Conservation (phyloP, 768 basidiomycete species). For the Kwoniella sp. region DNA sequence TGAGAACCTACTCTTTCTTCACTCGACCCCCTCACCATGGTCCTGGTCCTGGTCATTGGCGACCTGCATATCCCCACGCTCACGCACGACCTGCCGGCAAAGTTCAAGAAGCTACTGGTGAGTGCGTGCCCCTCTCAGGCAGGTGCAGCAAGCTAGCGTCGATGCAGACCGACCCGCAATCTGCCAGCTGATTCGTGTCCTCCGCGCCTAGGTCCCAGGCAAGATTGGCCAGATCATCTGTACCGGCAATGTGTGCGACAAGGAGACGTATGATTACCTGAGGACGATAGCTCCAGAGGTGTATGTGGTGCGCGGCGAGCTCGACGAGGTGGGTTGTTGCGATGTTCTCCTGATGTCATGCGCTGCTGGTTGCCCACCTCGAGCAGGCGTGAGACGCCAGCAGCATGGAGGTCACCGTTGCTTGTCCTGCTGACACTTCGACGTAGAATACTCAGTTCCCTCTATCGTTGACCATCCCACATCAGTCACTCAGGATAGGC, state of each 20-base stretch:
- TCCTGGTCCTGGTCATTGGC: conserved; percentile 92
- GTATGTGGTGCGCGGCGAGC: conserved; percentile 86
- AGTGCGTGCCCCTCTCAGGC: no score
- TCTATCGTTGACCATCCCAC: conserved; percentile 70
- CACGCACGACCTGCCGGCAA: conserved; percentile 79
- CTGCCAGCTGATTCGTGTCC: neutral
- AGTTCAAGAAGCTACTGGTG: conserved; percentile 91
- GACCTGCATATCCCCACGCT: conserved; percentile 93
- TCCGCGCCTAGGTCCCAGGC: conserved; percentile 61
- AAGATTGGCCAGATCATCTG: conserved; percentile 98
- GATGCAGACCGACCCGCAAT: neutral
- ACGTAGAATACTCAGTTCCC: conserved; percentile 66
- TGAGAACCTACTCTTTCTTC: no score
- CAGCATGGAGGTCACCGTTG: neutral
- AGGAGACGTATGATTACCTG: conserved; percentile 94
- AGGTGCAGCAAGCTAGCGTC: no score
- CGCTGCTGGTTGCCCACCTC: neutral
- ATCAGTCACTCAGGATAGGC: conserved; percentile 83
- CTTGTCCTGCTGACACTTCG: neutral
- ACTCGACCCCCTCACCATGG: conserved; percentile 60
- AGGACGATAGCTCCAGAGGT: conserved; percentile 91
- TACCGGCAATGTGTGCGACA: conserved; percentile 95
- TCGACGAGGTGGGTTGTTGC: conserved; percentile 82
- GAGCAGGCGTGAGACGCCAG: neutral
- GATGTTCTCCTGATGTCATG: no score